Evolutionary conservation across 352 stramenopile species (phyloP).

Genomic region (Globisporangium irregulare): DNA sequence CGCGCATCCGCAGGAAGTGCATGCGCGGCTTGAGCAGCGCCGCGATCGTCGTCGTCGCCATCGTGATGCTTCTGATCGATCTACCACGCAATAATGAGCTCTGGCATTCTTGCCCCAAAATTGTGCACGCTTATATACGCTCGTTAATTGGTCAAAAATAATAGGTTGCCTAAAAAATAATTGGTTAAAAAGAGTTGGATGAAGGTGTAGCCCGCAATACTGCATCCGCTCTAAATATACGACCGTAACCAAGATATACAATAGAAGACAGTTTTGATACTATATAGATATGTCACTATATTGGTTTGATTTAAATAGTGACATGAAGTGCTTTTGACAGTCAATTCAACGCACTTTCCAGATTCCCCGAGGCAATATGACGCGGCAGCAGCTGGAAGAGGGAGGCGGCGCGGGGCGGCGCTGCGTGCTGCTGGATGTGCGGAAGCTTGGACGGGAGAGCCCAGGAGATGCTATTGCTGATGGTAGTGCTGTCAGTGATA

Average conservation of each 20-base stretch:
- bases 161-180: too few species aligned
- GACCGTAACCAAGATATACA: not conserved
- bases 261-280: not conserved
- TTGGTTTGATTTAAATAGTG: not conserved
- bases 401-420: not conserved
- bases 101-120: not conserved
- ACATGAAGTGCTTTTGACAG: not conserved
- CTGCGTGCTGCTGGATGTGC: conserved; percentile 33
- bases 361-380: conserved; percentile 11
- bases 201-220: too few species aligned
- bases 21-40: conserved; percentile 46
- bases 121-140: too few species aligned
- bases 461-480: not conserved
- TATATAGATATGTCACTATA: not conserved
- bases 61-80: not conserved
- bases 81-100: not conserved
- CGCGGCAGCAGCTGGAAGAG: conserved; percentile 13
- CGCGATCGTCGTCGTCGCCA: not conserved
- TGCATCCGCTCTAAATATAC: not conserved
- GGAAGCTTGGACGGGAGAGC: conserved; percentile 25
- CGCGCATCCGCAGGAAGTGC: conserved; percentile 66
- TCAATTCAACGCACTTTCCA: not conserved
- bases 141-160: too few species aligned
- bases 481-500: not conserved
- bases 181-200: too few species aligned